Conservation (phyloP, 768 basidiomycete genomes). For the Leccinum barrowsii region DNA sequence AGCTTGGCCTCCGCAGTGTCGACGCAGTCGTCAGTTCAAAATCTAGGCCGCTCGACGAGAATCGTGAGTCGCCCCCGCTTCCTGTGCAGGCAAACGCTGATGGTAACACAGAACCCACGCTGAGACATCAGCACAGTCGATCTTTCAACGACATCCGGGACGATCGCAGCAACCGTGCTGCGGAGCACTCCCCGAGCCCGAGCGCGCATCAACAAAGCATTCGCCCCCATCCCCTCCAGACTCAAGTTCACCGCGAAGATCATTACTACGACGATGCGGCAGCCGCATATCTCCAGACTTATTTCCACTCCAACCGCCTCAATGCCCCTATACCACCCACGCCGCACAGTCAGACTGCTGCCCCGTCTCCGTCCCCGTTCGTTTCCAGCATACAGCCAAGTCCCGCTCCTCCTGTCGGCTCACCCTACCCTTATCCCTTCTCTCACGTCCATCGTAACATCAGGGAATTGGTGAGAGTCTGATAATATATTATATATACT, state of each 20-base stretch:
- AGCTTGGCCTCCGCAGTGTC: constrained; percentile 56
- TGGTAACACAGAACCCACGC: constrained; percentile 14
- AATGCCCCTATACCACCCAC: constrained; percentile 79
- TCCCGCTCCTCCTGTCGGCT: constrained; percentile 58
- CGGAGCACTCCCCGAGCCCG: constrained; percentile 21
- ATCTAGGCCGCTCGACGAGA: constrained; percentile 28
- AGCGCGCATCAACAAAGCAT: constrained; percentile 20
- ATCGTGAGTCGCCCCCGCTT: constrained; percentile 24
- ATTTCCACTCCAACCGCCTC: constrained; percentile 58
- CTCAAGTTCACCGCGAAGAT: constrained; percentile 52
- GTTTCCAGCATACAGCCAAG: constrained; percentile 52
- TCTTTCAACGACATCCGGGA: constrained; percentile 17
- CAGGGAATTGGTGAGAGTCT: too few relatives aligned
- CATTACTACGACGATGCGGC: constrained; percentile 61
- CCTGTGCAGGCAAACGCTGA: constrained; percentile 15
- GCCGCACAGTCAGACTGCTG: constrained; percentile 70
- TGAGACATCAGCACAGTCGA: constrained; percentile 21
- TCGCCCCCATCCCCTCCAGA: constrained; percentile 37
- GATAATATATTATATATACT: too few relatives aligned
- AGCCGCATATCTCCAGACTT: constrained; percentile 55
- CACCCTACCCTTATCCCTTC: constrained; percentile 79
- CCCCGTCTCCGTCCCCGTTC: constrained; percentile 69
- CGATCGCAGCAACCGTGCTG: constrained; percentile 19
- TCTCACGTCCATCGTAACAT: constrained; percentile 18
- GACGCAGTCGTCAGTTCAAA: constrained; percentile 56